phyloP scores from a whole-genome alignment of 1,139 yeast genomes.

The Komagataea norvegica region DNA sequence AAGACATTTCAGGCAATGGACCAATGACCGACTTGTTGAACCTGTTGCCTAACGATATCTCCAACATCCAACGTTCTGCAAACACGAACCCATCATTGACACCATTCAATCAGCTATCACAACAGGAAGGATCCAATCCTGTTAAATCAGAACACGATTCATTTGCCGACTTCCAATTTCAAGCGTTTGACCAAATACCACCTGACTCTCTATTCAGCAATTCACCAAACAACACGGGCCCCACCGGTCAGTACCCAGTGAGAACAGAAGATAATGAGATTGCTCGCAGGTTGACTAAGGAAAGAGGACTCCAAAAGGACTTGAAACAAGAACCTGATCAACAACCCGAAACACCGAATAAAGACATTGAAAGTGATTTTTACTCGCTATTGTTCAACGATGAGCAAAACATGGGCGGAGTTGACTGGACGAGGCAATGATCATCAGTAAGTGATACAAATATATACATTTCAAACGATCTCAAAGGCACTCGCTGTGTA shows the following conservation, averaged over 20 bases:
- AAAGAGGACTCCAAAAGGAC: no score
- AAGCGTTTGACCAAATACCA: slow-evolving; percentile 4
- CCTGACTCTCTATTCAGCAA: not conserved
- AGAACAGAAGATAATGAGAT: no score
- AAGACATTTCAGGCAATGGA: slow-evolving; percentile 19
- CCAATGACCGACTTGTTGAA: slow-evolving; percentile 23
- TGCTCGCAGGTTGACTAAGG: no score
- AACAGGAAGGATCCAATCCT: not conserved
- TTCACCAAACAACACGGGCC: no score
- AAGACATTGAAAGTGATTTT: slow-evolving; percentile 27
- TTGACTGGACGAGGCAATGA: slow-evolving; percentile 4
- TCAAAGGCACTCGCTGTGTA: not conserved
- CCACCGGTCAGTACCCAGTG: no score
- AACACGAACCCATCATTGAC: not conserved
- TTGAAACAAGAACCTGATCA: no score
- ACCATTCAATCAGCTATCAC: not conserved
- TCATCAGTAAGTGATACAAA: no score
- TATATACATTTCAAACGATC: no score
- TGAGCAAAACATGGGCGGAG: slow-evolving; percentile 7
- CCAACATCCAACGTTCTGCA: slow-evolving; percentile 13
- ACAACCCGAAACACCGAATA: not conserved
- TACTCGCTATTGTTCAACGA: slow-evolving; percentile 36
- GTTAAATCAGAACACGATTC: slow-evolving; percentile 3
- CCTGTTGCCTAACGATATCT: slow-evolving; percentile 23
- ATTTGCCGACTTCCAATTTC: slow-evolving; percentile 3